Evolutionary conservation across 805 yeast genomes (phyloP), one percentile per base, ranked within the genome.

Genomic region (Wickerhamomyces kurtzmanii): DNA sequence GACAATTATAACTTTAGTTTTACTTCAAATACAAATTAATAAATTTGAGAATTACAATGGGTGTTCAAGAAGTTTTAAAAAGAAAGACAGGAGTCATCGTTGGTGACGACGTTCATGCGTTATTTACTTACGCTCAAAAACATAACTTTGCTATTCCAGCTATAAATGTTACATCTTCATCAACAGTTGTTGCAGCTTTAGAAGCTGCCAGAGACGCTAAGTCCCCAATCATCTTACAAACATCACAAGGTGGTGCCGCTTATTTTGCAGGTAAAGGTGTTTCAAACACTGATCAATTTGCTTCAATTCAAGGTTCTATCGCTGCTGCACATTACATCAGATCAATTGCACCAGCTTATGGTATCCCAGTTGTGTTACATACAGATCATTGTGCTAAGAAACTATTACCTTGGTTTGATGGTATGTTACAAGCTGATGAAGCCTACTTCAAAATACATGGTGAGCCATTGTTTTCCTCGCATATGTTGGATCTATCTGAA

Each of bases 201-300:
- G 94, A 91, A 65, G 96, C 96, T 42, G 96, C 96, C 37, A 84
- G 94, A 63, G 96, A 91, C 64, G 72, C 68, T 67, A 73, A 80
- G 47, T 75, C 95, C 38, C 98, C 98, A 68, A 86, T 91, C 65
- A 84, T 91, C 59, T 68, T 91, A 57, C 98, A 91, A 69, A 76
- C 89, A 47, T 89, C 97, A 37, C 86, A 91, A 64, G 98, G 98
- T 70, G 98, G 98, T 72, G 94, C 98, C 47, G 97, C 97, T 41
- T 91, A 76, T 84, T 91, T 91, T 59, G 98, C 98, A 42, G 98
- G 98, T 69, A 91, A 91, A 77, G 98, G 97, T 69, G 86, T 91
- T 47, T 71, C 73, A 59, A 91, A 91, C 82, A 71, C 70, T 51
- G 79, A 84, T 71, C 97, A 91, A 70, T 66, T 68, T 52, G 98